Evolutionary conservation across 768 basidiomycete species (phyloP).

Genomic region (Xerocomellus dryophilus): DNA sequence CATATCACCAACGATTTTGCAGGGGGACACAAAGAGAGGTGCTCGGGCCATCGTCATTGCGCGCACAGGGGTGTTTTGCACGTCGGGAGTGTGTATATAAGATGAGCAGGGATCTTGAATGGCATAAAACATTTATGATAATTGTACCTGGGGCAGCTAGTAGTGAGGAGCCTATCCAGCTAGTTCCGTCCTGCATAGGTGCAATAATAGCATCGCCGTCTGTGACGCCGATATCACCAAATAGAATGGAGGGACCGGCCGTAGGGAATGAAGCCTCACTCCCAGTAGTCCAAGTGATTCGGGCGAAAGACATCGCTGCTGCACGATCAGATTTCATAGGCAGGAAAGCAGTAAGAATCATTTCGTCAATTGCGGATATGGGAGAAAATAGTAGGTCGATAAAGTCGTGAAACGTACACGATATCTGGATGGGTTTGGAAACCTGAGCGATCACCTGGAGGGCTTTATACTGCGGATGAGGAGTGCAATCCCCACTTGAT

Average conservation of each 20-base stretch:
- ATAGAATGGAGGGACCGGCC: not conserved
- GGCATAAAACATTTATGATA: not conserved
- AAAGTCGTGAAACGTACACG: not conserved
- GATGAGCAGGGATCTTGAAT: not conserved
- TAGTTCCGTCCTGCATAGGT: not conserved
- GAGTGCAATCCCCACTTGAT: not conserved
- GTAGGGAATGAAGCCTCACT: not conserved
- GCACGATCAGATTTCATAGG: not conserved
- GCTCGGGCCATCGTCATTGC: too few relatives aligned
- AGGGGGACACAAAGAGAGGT: not conserved
- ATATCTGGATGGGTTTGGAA: not conserved
- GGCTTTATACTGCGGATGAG: not conserved
- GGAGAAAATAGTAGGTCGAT: not conserved
- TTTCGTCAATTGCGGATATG: not conserved
- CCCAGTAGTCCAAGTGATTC: not conserved
- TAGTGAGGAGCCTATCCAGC: conserved; percentile 1
- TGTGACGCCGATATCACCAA: not conserved
- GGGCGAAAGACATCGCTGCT: not conserved
- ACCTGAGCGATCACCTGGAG: not conserved
- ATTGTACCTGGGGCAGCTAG: not conserved
- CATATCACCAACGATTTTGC: not conserved
- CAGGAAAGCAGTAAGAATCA: not conserved
- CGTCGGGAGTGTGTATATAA: not conserved
- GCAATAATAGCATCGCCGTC: not conserved
- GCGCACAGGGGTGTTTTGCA: not conserved